Evolutionary conservation across 495 filamentous ascomycete genomes (phyloP).

Genomic region (Penicillium lividum): DNA sequence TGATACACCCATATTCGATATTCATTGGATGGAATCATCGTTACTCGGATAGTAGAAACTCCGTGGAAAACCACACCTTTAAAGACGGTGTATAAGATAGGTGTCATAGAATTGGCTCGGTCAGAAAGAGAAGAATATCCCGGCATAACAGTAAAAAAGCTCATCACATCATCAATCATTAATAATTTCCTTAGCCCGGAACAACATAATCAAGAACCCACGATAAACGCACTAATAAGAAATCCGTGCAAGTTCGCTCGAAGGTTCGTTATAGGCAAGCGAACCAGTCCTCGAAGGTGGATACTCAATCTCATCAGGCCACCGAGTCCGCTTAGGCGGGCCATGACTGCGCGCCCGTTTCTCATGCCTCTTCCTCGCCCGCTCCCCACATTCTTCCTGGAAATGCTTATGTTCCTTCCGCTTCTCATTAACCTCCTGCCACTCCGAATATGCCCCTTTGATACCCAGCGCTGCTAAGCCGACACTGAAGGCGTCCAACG

Average conservation of each 20-base stretch:
- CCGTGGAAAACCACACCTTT: not conserved
- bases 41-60: not conserved
- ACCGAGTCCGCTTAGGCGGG: conserved; percentile 16
- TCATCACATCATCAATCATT: not conserved
- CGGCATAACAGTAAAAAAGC: not conserved
- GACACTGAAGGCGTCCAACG: conserved; percentile 74
- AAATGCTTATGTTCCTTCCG: conserved; percentile 55
- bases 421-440: conserved; percentile 66
- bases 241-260: conserved; percentile 6
- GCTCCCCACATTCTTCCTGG: conserved; percentile 61
- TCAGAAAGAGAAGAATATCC: not conserved
- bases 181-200: not conserved
- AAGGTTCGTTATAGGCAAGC: conserved; percentile 17
- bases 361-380: conserved; percentile 71
- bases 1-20: too few species aligned
- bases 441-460: conserved; percentile 77
- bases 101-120: not conserved
- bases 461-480: conserved; percentile 86
- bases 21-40: too few species aligned
- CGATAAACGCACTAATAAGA: conserved; percentile 13
- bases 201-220: not conserved
- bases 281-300: conserved; percentile 6
- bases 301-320: conserved; percentile 32
- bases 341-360: conserved; percentile 37
- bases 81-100: not conserved